Base-by-base conservation (phyloP, 331 rosid species). In the Malus hybrid region DNA sequence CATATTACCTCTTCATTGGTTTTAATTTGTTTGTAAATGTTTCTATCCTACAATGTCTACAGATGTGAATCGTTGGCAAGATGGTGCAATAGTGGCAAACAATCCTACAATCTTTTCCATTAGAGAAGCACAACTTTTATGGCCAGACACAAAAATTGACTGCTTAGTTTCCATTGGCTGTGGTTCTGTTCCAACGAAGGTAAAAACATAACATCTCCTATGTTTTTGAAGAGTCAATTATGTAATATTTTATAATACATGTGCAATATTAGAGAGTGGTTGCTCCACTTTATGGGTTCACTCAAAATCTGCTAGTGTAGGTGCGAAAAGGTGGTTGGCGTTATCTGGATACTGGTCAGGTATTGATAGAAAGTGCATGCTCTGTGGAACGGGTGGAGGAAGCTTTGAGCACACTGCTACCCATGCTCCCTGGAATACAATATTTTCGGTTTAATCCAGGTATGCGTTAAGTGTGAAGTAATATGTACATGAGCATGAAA, bases 1-100 rank as follows among this genome's bases (percentile, higher is more conserved):
- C 72, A 68, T 72, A 50, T 80, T 60, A 74, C 20, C 64, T 75
- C 24, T 70, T 80, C 77, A 66, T 39, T 64, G 79, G 62, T 81
- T 57, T 46, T 77, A 26, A 73, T 65, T 30, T 82, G 3, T 58
- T 56, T 76, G 1, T 6, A 50, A 52, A 24, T 32, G 22, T 79
- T 64, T 77, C 72, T 74, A 64, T 74, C 74, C 68, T 80, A 30
- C 81, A 57, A 53, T 77, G 56, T 72, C 64, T 77, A 52, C 75
- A 95, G 99, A 92, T 84, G 77, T 83, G 64, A 86, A 88, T 80
- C 99, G 97, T 75, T 95, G 97, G 97, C 99, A 95, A 90, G 99
- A 95, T 80, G 97, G 97, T 82, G 99, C 99, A 72, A 92, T 95
- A 77, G 97, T 95, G 86, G 99, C 97, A 76, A 92, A 95, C 71